phyloP scores from a whole-genome alignment of 768 basidiomycete species.

The Pisolithus orientalis region DNA sequence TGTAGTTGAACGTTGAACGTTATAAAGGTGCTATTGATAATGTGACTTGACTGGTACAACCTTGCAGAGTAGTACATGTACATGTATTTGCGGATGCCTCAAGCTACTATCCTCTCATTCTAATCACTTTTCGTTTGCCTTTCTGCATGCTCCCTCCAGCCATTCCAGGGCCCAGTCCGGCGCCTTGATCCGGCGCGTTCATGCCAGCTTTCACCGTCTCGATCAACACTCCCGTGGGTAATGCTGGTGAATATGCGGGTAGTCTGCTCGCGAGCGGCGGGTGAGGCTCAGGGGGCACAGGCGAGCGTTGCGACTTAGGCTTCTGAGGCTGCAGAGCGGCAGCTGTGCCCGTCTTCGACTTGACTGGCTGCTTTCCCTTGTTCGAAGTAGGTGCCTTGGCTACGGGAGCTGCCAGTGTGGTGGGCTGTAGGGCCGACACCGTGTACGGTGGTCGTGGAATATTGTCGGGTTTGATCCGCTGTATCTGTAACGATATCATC shows the following conservation, averaged over 20 bases:
- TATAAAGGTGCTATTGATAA: conserved; percentile 9
- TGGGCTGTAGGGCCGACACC: conserved; percentile 21
- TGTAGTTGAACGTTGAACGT: neutral
- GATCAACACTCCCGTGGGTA: conserved; percentile 71
- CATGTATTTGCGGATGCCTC: too few species aligned
- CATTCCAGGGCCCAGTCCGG: conserved; percentile 26
- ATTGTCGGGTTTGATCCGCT: conserved; percentile 63
- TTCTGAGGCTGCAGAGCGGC: conserved; percentile 20
- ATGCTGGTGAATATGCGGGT: conserved; percentile 73
- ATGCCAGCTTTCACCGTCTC: conserved; percentile 85
- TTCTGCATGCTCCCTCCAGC: conserved; percentile 40
- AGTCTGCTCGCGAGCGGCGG: conserved; percentile 69
- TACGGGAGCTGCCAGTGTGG: conserved; percentile 24
- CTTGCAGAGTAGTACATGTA: too few species aligned
- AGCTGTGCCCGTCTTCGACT: conserved; percentile 37
- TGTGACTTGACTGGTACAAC: too few species aligned
- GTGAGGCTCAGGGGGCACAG: conserved; percentile 70
- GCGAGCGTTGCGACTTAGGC: conserved; percentile 42
- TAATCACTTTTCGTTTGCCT: conserved; percentile 75
- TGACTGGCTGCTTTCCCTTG: conserved; percentile 48
- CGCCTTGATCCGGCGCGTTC: conserved; percentile 53
- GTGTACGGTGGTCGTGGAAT: conserved; percentile 61
- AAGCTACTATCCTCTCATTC: conserved; percentile 52
- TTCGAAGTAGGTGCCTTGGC: conserved; percentile 26
- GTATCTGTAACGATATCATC: conserved; percentile 67